Evolutionary conservation across 164 flowering plant genomes (phyloP).

Genomic region (Stephania japonica): DNA sequence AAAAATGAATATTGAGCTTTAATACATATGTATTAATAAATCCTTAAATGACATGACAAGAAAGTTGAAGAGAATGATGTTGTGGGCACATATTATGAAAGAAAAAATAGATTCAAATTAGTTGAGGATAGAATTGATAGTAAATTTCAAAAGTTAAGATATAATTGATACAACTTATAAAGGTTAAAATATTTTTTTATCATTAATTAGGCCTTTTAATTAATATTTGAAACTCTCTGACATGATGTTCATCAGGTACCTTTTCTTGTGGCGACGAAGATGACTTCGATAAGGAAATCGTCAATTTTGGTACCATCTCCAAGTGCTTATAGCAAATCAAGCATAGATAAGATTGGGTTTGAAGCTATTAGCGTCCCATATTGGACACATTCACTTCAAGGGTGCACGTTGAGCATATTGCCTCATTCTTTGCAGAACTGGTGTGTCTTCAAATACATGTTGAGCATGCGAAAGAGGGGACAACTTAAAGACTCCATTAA

Average conservation of each 20-base stretch:
- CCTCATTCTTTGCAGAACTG: slow-evolving; percentile 9
- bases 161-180: too few relatives aligned
- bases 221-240: not conserved
- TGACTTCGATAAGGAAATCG: slow-evolving; percentile 4
- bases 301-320: slow-evolving; percentile 18
- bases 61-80: too few relatives aligned
- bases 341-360: slow-evolving; percentile 12
- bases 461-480: slow-evolving; percentile 8
- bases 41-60: too few relatives aligned
- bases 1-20: too few relatives aligned
- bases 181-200: too few relatives aligned
- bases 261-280: slow-evolving; percentile 15
- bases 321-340: slow-evolving; percentile 8
- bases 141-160: too few relatives aligned
- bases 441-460: not conserved
- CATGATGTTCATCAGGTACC: slow-evolving; percentile 10
- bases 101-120: too few relatives aligned
- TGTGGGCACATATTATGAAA: too few relatives aligned
- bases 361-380: slow-evolving; percentile 13
- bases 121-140: too few relatives aligned
- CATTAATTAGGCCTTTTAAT: too few relatives aligned
- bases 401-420: not conserved
- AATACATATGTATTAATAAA: too few relatives aligned
- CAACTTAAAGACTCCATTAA: slow-evolving; percentile 3
- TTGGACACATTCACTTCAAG: slow-evolving; percentile 11